Percentiles rank a stretch among this genome's conserved stretches.
phyloP scores from a whole-genome alignment of 192 early-diverging fungal species.

The Rhizophagus clarus region DNA sequence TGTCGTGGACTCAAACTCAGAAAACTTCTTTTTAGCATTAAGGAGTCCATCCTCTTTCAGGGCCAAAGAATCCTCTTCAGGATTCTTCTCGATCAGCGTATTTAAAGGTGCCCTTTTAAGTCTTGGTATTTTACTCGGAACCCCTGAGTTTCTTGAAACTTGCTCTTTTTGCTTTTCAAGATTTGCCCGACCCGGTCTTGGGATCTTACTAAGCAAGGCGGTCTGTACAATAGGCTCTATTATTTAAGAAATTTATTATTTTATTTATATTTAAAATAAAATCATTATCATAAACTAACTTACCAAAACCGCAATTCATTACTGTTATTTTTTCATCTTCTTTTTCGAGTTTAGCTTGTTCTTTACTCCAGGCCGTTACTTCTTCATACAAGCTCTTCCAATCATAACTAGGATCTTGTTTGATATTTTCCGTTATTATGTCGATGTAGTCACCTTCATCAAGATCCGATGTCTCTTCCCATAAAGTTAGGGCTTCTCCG shows the following conservation, averaged over 20 bases:
- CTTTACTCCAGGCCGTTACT: constrained; percentile 4
- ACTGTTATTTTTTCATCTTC: background rate
- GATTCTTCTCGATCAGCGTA: background rate
- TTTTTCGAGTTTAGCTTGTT: background rate
- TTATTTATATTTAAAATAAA: background rate
- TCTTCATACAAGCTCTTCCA: constrained; percentile 39
- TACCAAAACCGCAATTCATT: background rate
- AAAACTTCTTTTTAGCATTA: background rate
- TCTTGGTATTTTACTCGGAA: background rate
- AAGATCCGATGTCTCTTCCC: constrained; percentile 48
- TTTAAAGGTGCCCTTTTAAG: background rate
- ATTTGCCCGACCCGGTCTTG: background rate
- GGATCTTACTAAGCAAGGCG: background rate
- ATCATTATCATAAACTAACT: background rate
- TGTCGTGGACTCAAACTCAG: background rate
- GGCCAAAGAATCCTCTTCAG: background rate
- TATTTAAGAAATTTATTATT: background rate
- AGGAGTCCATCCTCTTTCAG: too few relatives aligned
- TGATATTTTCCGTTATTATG: constrained; percentile 41
- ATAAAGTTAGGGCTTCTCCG: constrained; percentile 49
- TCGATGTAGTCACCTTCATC: constrained; percentile 52
- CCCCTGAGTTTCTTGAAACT: background rate
- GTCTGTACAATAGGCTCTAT: background rate
- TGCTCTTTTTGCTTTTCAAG: background rate
- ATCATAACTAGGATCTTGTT: constrained; percentile 39